Base-by-base conservation (phyloP, 164 flowering plant genomes). In the Houttuynia cordata region DNA sequence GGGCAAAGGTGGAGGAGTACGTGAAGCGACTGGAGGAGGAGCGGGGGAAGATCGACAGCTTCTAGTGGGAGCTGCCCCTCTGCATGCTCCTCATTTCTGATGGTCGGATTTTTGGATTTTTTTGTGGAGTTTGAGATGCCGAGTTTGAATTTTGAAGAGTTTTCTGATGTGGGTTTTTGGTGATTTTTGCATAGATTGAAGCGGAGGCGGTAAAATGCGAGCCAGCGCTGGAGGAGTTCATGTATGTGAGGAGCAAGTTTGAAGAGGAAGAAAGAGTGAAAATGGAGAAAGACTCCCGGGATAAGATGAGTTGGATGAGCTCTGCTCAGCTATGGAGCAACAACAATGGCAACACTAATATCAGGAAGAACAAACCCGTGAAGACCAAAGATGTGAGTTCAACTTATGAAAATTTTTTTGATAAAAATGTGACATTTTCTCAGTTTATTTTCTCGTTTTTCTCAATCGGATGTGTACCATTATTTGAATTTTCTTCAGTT, bases 251-350 rank as follows among this genome's bases (percentile, higher is more conserved):
- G 62, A 73, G 66, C 41, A 62, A 53, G 61, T 50, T 49, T 24
- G 62, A 73, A 22, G 72, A 41, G 13, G 45, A 68, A 49, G 73
- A 63, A 18, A 47, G 51, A 21, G 75, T 51, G 19, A 39, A 1
- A 14, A 62, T 56, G 60, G 76, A 73, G 41, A 73, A 75, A 19
- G 84, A 82, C 21, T 51, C 66, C 30, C 70, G 57, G 25, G 84
- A 83, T 24, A 82, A 87, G 82, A 85, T 71, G 78, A 81, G 70
- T 61, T 91, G 97, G 96, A 80, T 83, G 88, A 82, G 93, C 67
- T 83, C 91, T 51, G 82, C 81, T 58, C 96, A 88, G 79, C 76
- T 91, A 0, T 91, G 96, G 88, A 84, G 64, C 54, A 53, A 60
- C 34, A 61, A 20, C 22, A 3, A 22, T 53, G 20, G 66, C 52